Evolutionary conservation across 2,329 filamentous ascomycete species (phyloP), one percentile per base, ranked within the genome.

Genomic region (Zymoseptoria tritici): DNA sequence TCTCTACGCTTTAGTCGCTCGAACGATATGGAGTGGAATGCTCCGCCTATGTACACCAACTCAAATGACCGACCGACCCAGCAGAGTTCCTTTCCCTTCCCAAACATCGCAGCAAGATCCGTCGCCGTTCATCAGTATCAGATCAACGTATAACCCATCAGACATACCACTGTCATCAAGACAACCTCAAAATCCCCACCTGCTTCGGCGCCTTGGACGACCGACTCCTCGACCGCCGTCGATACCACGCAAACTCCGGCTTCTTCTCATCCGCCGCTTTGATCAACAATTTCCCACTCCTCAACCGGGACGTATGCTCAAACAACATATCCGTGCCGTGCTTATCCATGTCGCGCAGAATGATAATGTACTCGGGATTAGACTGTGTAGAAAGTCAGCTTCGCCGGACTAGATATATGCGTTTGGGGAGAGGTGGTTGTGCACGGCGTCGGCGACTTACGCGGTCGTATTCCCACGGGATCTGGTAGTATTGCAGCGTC

Each of bases 291-390:
- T 70, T 72, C 49, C 72, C 71, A 8, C 68, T 67, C 55, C 78
- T 76, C 20, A 80, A 71, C 22, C 77, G 75, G 13, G 74, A 73
- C 13, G 79, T 80, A 62, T 81, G 79, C 65, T 80, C 79, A 64
- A 81, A 81, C 29, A 81, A 69, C 24, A 80, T 72, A 50, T 80
- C 77, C 4, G 78, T 80, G 56, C 80, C 78, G 58, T 72, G 71
- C 54, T 75, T 73, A 63, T 76, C 75, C 74, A 81, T 78, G 61
- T 81, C 78, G 56, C 76, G 75, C 9, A 79, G 72, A 60, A 81
- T 77, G 66, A 81, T 78, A 68, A 80, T 76, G 70, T 76, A 81
- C 57, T 79, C 74, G 9, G 73, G 70, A 65, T 81, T 75, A 67
- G 59, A 54, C 77, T 78, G 64, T 56, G 22, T 31, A 20, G 49